Base-by-base conservation (phyloP, 2,329 filamentous ascomycete genomes). In the Raffaelea albimanens region DNA sequence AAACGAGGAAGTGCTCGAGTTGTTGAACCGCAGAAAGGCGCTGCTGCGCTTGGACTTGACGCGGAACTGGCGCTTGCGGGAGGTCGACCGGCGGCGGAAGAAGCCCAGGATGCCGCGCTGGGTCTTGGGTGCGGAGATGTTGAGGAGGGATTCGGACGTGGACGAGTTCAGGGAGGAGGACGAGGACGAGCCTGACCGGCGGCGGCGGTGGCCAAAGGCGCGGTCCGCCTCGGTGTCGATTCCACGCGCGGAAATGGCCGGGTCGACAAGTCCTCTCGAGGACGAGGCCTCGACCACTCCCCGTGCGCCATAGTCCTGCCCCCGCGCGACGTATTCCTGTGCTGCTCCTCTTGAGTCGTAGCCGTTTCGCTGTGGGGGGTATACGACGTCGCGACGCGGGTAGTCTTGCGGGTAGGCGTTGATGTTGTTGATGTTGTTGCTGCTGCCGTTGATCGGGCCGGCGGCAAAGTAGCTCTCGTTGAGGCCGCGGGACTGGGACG, bases 1-100 rank as follows among this genome's bases (percentile, higher is more conserved):
- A 40, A 78, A 61, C 1, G 75, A 78, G 1, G 74, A 78, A 2
- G 72, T 75, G 18, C 74, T 78, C 2, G 66, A 71, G 52, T 73
- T 75, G 51, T 65, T 67, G 52, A 70, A 66, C 40, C 67, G 70
- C 49, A 75, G 68, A 49, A 78, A 71, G 25, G 73, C 66, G 43
- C 25, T 13, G 34, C 34, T 38, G 34, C 57, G 58, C 45, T 63
- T 64, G 46, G 63, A 64, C 48, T 62, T 64, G 39, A 47, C 49
- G 47, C 48, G 49, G 25, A 7, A 29, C 25, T n/a, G n/a, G n/a
- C n/a, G n/a, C n/a, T 7, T 29, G 7, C 25, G 25, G 7, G 25
- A 29, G 7, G 25, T 7, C 25, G 25, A 29, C 25, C 25, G 25
- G 7, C 25, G 48, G 47, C 49, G 49, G 51, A 64, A 64, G 51